Conservation (phyloP, 2,329 filamentous ascomycete species). For the Gaeumannomyces tritici region DNA sequence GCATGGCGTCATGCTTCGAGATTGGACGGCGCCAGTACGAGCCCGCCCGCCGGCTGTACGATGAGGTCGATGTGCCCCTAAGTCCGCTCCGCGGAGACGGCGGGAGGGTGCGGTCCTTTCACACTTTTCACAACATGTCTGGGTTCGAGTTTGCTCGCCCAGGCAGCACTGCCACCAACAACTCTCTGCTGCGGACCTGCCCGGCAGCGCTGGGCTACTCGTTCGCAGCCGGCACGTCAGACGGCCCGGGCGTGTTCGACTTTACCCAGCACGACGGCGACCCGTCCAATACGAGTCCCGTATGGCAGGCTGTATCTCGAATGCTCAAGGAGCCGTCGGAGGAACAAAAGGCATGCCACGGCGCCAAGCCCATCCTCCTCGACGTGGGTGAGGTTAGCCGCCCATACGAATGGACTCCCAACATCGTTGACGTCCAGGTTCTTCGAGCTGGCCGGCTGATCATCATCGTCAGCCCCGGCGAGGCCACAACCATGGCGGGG, state of each 20-base stretch:
- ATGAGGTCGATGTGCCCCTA: conserved; percentile 28
- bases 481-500: conserved; percentile 88
- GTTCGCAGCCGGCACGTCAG: conserved; percentile 83
- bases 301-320: conserved; percentile 70
- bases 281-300: conserved; percentile 54
- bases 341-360: conserved; percentile 67
- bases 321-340: conserved; percentile 61
- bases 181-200: conserved; percentile 63
- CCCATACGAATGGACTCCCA: conserved; percentile 84
- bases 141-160: conserved; percentile 51
- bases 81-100: conserved; percentile 26
- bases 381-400: conserved; percentile 73
- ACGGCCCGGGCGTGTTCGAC: conserved; percentile 81
- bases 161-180: conserved; percentile 35
- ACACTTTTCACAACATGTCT: conserved; percentile 71
- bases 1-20: conserved; percentile 66
- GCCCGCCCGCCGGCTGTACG: conserved; percentile 37
- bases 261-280: conserved; percentile 78
- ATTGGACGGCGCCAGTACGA: conserved; percentile 60
- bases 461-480: conserved; percentile 76
- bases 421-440: conserved; percentile 81
- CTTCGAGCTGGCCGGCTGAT: conserved; percentile 77
- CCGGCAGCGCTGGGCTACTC: conserved; percentile 80
- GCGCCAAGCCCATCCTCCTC: conserved; percentile 73
- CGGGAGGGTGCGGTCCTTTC: conserved; percentile 63